These are phyloP conservation scores for Hypoxylon intermedium DNA, from an alignment of 495 filamentous ascomycete species.

Conservation along the genomic window DNA sequence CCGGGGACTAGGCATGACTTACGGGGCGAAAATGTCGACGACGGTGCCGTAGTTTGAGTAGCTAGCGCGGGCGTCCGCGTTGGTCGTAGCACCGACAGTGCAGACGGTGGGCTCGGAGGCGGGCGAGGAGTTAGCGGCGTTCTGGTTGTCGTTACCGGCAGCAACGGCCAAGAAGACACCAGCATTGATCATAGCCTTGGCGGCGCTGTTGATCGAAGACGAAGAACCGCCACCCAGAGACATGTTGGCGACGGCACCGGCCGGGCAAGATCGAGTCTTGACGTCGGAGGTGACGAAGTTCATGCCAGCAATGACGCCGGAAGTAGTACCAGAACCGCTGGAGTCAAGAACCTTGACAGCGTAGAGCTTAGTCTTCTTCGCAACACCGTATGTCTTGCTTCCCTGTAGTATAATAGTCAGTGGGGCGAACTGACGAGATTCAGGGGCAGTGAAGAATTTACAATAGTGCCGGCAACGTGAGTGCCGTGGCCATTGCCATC, in stretches of 20 bases:
- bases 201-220: slow-evolving; percentile 60
- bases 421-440: not conserved
- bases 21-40: slow-evolving; percentile 70
- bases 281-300: slow-evolving; percentile 53
- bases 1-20: too few species aligned
- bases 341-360: slow-evolving; percentile 61
- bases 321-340: slow-evolving; percentile 55
- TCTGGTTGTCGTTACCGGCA: slow-evolving; percentile 59
- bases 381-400: slow-evolving; percentile 55
- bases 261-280: slow-evolving; percentile 49
- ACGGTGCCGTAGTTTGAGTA: slow-evolving; percentile 70
- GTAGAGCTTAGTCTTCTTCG: slow-evolving; percentile 55
- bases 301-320: slow-evolving; percentile 58
- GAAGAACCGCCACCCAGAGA: slow-evolving; percentile 63
- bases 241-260: slow-evolving; percentile 60
- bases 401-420: slow-evolving; percentile 39
- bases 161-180: slow-evolving; percentile 65
- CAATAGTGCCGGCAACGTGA: slow-evolving; percentile 58
- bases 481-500: slow-evolving; percentile 62
- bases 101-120: slow-evolving; percentile 63
- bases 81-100: slow-evolving; percentile 65
- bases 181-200: slow-evolving; percentile 53
- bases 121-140: slow-evolving; percentile 60
- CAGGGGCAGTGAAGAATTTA: slow-evolving; percentile 1
- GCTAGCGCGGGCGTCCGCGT: slow-evolving; percentile 55